Base-by-base conservation (phyloP, 768 basidiomycete genomes). In the Psilocybe subaeruginosa region DNA sequence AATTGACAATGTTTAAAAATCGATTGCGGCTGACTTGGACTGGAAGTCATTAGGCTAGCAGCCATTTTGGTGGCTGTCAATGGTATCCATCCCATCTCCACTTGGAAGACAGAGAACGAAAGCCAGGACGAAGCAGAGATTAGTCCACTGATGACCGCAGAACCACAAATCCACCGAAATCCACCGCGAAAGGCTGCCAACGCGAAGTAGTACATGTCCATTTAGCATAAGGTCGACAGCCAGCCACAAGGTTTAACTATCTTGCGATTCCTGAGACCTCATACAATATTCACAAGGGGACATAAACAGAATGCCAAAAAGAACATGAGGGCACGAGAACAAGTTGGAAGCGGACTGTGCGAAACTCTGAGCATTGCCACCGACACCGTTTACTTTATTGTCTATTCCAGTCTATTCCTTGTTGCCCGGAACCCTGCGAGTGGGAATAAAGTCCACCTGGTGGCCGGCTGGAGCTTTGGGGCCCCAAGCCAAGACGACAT, bases 1-100 rank as follows among this genome's bases (percentile, higher is more conserved):
- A 31, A 12, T 35, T 27, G 33, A 37, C n/a, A 53, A 31, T 39
- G 51, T 53, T 53, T 53, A 29, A 53, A 43, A n/a, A 37, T 35
- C 51, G 51, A 35, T 30, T 33, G 51, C 16, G 51, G 51, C 51
- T 53, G 51, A 53, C 51, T 37, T 53, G 51, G 33, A 23, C 51
- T 37, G 6, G 51, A 53, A 17, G 33, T 33, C 2, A 8, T 6
- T 19, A 6, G 51, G 7, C 51, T 27, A 53, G 30, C 51, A 19
- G 51, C 35, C n/a, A 30, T 51, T 14, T 50, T 17, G 29, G 51
- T 9, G 51, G 51, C 51, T 53, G 51, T 9, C 51, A 7, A 8
- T 53, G 8, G 41, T 9, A 16, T 14, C 41, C 41, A 39, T 14
- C 6, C 3, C 14, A 12, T 43, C 41, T 16, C 14, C 41, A 39